These are phyloP conservation scores for Eucalyptus shirleyi DNA, from an alignment of 345 rosid species.

Conservation along the genomic window DNA sequence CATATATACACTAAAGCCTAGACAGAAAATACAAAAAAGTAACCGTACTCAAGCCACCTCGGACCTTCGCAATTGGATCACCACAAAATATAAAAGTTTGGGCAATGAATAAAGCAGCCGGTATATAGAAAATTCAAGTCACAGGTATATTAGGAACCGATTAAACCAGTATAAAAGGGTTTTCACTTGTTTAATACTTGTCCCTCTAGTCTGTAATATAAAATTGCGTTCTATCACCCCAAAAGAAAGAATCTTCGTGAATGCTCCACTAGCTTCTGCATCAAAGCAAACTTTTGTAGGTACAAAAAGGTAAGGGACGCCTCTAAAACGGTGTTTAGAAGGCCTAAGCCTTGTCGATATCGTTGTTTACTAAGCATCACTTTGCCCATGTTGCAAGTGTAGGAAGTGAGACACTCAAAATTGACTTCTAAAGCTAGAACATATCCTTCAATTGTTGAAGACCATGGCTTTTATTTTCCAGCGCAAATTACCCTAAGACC, in stretches of 20 bases:
- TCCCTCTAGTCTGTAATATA: background rate
- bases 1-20: background rate
- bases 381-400: background rate
- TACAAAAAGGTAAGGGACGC: background rate
- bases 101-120: background rate
- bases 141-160: background rate
- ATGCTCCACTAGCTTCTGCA: background rate
- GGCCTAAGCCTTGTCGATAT: background rate
- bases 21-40: background rate
- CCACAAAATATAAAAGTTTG: background rate
- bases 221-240: background rate
- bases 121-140: background rate
- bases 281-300: background rate
- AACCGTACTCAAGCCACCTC: background rate
- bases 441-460: background rate
- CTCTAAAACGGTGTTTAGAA: background rate
- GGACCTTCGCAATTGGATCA: background rate
- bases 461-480: background rate
- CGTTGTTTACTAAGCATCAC: background rate
- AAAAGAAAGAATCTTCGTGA: background rate
- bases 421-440: background rate
- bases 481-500: background rate
- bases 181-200: background rate
- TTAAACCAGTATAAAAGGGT: background rate
- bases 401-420: background rate